Base-by-base conservation (phyloP, 768 basidiomycete species). In the button mushroom (Agaricus bisporus) region DNA sequence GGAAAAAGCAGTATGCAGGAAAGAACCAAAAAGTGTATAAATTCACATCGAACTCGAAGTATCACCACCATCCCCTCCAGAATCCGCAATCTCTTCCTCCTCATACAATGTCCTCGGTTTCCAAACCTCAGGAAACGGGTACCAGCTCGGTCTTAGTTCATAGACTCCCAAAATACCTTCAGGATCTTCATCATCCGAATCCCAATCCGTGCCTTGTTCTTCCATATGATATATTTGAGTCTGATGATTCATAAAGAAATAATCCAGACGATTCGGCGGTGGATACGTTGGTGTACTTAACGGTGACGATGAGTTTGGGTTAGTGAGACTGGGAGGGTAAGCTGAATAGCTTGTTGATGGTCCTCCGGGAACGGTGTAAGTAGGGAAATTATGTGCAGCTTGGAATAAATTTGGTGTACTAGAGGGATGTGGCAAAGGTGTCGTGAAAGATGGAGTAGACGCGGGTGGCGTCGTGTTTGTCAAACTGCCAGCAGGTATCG, bases 71-170 rank as follows among this genome's bases (percentile, higher is more conserved):
- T 32, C 32, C 9, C 45, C 41, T 5, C 43, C 48, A 35, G 47
- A 17, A 42, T 48, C 47, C 15, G 35, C 36, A 32, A 45, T 38
- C 35, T 41, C 42, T 7, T 44, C 47, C 12, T 49, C 48, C 41
- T 48, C 47, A 18, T 50, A 51, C 14, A 58, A 29, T 11, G 42
- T 56, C 22, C 54, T 46, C 1, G 52, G 52, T 4, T 22, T 48
- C 72, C 72, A 75, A 26, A 74, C 68, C 57, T 73, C 72, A 11
- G 74, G 74, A 58, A 73, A 73, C 5, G 65, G 68, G 43, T 74
- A 74, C 73, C 73, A 75, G 25, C 65, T 66, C 44, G 64, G 59
- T 1, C 56, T 60, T 20, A 69, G 48, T 56, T 74, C 69, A 15
- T 51, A 45, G n/a, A 75, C 49, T 35, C 44, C 54, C 17, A 70